Percentiles rank a stretch among this genome's conserved stretches.
These are phyloP conservation scores for Excoecaria cochinchinensis DNA, from an alignment of 345 rosid genomes.

Conservation along the genomic window DNA sequence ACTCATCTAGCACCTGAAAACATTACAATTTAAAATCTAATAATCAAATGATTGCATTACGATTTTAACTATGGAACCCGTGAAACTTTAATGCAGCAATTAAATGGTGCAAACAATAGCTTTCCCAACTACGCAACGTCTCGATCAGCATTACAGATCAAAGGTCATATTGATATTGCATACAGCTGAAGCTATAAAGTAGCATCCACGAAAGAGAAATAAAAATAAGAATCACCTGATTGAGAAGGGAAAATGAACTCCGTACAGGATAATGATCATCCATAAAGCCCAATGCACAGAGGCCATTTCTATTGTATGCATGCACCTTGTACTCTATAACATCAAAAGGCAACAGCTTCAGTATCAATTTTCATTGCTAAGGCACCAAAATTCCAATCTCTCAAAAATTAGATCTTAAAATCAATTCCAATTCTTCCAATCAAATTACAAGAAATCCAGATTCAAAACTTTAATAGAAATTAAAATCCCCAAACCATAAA, in stretches of 20 bases:
- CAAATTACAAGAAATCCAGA: not conserved
- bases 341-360: not conserved
- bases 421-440: not conserved
- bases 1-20: slow-evolving; percentile 80
- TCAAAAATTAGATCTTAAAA: not conserved
- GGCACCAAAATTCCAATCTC: not conserved
- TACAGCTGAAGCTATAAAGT: not conserved
- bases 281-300: slow-evolving; percentile 86
- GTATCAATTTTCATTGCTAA: not conserved
- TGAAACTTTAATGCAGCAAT: not conserved
- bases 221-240: slow-evolving; percentile 50
- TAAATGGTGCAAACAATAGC: not conserved
- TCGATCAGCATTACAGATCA: not conserved
- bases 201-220: not conserved
- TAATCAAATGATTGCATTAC: not conserved
- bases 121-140: not conserved
- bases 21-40: not conserved
- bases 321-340: slow-evolving; percentile 88
- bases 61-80: not conserved
- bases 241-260: slow-evolving; percentile 86
- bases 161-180: not conserved
- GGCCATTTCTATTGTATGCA: slow-evolving; percentile 85
- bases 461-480: not conserved
- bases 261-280: slow-evolving; percentile 94
- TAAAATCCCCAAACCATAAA: not conserved